Percentiles rank a stretch among this genome's conserved stretches.
Evolutionary conservation across 2,329 filamentous ascomycete genomes (phyloP).

Genomic region (Arthroderma sp.): DNA sequence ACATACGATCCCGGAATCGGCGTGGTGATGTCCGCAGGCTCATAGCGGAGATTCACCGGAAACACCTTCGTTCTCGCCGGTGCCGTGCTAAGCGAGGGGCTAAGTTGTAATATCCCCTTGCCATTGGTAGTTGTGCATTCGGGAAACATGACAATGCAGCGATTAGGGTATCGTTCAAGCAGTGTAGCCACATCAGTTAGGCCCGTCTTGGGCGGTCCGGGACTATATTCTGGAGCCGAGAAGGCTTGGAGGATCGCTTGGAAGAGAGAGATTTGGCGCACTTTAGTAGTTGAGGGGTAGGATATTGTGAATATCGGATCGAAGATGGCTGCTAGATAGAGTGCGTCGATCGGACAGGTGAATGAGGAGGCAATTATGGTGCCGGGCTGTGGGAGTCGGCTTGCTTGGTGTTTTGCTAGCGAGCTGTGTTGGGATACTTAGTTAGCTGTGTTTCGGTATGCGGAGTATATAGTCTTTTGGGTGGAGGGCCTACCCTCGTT

Average conservation of each 20-base stretch:
- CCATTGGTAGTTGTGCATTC: constrained; percentile 94
- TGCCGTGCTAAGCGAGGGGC: constrained; percentile 58
- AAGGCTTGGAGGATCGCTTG: constrained; percentile 64
- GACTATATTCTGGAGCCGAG: constrained; percentile 38
- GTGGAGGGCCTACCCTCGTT: constrained; percentile 52
- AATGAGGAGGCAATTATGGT: constrained; percentile 82
- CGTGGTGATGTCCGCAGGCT: constrained; percentile 78
- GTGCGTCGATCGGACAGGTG: constrained; percentile 80
- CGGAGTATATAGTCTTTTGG: neutral
- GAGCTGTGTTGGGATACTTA: constrained; percentile 31
- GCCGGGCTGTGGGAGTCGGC: constrained; percentile 63
- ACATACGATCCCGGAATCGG: constrained; percentile 64
- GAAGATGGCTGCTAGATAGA: constrained; percentile 93
- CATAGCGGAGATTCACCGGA: constrained; percentile 80
- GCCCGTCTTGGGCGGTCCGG: constrained; percentile 32
- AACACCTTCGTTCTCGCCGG: constrained; percentile 63
- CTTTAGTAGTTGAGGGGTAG: constrained; percentile 59
- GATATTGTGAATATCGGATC: constrained; percentile 86
- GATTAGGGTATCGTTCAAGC: constrained; percentile 53
- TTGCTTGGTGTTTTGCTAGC: constrained; percentile 57
- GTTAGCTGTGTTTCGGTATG: neutral
- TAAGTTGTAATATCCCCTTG: constrained; percentile 72
- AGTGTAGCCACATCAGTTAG: constrained; percentile 53
- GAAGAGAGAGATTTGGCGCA: constrained; percentile 64
- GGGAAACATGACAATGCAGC: constrained; percentile 76